Evolutionary conservation across 495 filamentous ascomycete genomes (phyloP).

Genomic region (Parmelia sp.): DNA sequence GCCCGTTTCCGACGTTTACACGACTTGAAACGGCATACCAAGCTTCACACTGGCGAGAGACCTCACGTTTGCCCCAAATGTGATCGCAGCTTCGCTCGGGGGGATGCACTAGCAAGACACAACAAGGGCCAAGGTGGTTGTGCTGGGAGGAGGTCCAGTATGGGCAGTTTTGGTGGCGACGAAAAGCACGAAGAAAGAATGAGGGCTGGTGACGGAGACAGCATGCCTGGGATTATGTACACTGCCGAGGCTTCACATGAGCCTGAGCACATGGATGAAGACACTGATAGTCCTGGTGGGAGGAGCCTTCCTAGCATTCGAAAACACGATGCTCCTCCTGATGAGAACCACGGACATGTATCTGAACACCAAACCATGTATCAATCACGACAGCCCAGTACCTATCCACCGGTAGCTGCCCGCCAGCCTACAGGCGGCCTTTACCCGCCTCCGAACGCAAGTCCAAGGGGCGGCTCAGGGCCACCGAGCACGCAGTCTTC

Average conservation of each 20-base stretch:
- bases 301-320: slow-evolving; percentile 67
- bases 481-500: slow-evolving; percentile 50
- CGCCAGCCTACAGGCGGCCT: slow-evolving; percentile 47
- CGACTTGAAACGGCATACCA: slow-evolving; percentile 92
- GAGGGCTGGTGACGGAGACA: slow-evolving; percentile 52
- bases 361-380: slow-evolving; percentile 41
- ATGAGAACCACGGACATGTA: slow-evolving; percentile 42
- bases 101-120: slow-evolving; percentile 89
- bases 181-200: slow-evolving; percentile 59
- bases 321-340: slow-evolving; percentile 52
- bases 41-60: slow-evolving; percentile 93
- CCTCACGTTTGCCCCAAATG: slow-evolving; percentile 93
- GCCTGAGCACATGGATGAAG: slow-evolving; percentile 59
- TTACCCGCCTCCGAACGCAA: slow-evolving; percentile 50
- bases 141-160: slow-evolving; percentile 79
- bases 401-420: slow-evolving; percentile 68
- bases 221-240: slow-evolving; percentile 72
- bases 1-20: slow-evolving; percentile 87
- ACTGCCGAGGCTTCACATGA: slow-evolving; percentile 50
- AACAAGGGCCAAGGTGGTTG: slow-evolving; percentile 95
- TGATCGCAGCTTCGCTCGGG: slow-evolving; percentile 87
- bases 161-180: slow-evolving; percentile 76
- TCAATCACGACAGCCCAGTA: slow-evolving; percentile 58
- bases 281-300: slow-evolving; percentile 38
- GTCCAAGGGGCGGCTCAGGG: slow-evolving; percentile 42